Evolutionary conservation across 2,329 filamentous ascomycete genomes (phyloP), one percentile per base, ranked within the genome.

Genomic region (Cryphonectria parasitica): DNA sequence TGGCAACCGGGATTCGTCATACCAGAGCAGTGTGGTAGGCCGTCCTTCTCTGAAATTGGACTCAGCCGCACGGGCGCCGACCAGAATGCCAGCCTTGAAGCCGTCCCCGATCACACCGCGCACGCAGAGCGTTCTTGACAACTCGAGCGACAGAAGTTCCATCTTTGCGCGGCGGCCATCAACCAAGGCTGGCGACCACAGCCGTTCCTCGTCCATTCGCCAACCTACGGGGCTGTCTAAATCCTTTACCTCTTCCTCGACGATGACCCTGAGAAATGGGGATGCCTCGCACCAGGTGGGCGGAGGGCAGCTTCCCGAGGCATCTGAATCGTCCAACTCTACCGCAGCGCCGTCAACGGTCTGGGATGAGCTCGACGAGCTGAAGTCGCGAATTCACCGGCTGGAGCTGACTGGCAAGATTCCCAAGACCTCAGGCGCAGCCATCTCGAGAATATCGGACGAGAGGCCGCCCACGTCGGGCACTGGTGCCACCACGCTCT

Each of bases 361-460:
- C 2, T 99, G 96, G 96, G 96, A 98, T 78, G 96, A 99, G 80
- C 83, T 99, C 39, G 96, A 98, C 76, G 96, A 98, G 74, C 83
- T 99, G 63, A 98, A 98, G 79, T 96, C 93, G 56, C 90, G 96
- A 41, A 97, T 99, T 75, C 91, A 93, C 75, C 92, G 94, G 72
- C 87, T 99, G 13, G 96, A 98, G 79, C 82, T 97, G 75, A 97
- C 93, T 2, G 95, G 95, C 71, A 97, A 97, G 80, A 83, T 96
- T 45, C 94, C 95, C 0, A 84, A 93, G 0, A 94, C 92, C 1
- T 95, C 94, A 2, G 92, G 91, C 49, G 93, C 93, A 2, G 92
- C 93, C 2, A 91, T 95, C 77, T 91, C 91, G 6, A 88, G 90
- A 73, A 86, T 89, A 13, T 91, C 91, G 0, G 91, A 91, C 49